Evolutionary conservation across 192 early-diverging fungal species (phyloP).

Genomic region (Geranomyces variabilis): DNA sequence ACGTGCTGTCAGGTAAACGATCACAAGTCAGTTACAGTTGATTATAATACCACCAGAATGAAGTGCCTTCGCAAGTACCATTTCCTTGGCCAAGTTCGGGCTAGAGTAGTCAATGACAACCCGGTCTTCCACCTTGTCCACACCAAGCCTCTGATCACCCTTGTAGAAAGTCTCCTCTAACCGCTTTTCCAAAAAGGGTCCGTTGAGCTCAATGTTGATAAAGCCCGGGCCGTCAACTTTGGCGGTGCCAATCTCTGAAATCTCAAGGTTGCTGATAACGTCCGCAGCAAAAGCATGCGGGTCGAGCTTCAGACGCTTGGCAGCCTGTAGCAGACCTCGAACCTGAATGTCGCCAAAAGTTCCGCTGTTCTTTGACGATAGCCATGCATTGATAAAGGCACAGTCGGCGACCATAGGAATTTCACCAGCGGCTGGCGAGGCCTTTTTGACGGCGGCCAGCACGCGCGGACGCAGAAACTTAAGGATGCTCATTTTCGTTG

Average conservation of each 20-base stretch:
- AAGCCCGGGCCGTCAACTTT: constrained; percentile 35
- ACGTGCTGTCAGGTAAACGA: constrained; percentile 75
- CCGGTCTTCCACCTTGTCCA: constrained; percentile 58
- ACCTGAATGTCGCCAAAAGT: constrained; percentile 24
- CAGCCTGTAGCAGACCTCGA: constrained; percentile 22
- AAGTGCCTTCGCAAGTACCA: constrained; percentile 27
- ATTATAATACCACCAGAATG: not conserved
- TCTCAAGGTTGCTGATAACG: constrained; percentile 18
- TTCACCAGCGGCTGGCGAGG: constrained; percentile 20
- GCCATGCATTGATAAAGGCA: not conserved
- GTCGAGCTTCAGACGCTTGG: constrained; percentile 30
- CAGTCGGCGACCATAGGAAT: constrained; percentile 23
- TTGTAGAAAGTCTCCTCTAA: constrained; percentile 5
- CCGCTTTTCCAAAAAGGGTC: constrained; percentile 11
- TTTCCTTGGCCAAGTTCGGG: constrained; percentile 96
- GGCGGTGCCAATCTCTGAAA: constrained; percentile 14
- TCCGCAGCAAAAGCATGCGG: constrained; percentile 14
- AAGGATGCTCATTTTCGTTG: constrained; percentile 27
- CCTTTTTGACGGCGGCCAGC: constrained; percentile 28
- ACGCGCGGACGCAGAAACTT: constrained; percentile 27
- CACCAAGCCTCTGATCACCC: constrained; percentile 21
- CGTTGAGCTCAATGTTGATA: constrained; percentile 24
- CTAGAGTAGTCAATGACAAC: constrained; percentile 90
- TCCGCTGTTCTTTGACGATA: not conserved
- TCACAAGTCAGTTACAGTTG: not conserved